Percentiles rank a stretch among this genome's conserved stretches.
Conservation (phyloP, 345 rosid genomes). For the Brassica juncea region DNA sequence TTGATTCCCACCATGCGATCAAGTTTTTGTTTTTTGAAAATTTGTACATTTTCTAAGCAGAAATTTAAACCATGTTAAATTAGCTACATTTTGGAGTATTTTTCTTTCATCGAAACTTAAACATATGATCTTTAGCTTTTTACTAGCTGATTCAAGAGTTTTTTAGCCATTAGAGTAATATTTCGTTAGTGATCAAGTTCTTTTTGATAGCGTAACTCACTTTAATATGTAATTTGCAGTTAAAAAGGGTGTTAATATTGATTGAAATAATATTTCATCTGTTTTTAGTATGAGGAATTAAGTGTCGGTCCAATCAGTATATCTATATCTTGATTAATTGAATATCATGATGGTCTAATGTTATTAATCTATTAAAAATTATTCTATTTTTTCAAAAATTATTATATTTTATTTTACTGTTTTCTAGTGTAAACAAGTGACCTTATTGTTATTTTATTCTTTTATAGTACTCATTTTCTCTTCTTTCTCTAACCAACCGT, state of each 20-base stretch:
- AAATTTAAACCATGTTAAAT: neutral
- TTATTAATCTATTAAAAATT: neutral
- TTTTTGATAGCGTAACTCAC: neutral
- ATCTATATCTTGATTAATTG: neutral
- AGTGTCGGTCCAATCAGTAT: neutral
- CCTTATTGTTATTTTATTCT: neutral
- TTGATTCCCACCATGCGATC: constrained; percentile 18
- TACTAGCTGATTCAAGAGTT: neutral
- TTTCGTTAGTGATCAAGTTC: neutral
- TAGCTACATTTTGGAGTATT: neutral
- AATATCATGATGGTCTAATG: neutral
- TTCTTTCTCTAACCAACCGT: neutral
- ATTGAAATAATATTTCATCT: neutral
- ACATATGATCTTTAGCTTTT: neutral
- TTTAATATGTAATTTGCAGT: neutral
- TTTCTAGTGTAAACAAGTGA: neutral
- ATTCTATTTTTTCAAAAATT: neutral
- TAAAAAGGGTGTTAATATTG: neutral
- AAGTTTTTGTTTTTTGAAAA: neutral
- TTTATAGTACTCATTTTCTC: neutral
- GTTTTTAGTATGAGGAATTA: neutral
- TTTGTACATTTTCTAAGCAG: neutral
- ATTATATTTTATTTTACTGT: neutral
- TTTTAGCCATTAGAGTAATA: neutral
- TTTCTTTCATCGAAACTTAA: neutral